A percentile compares a stretch with the other conserved stretches of the same genome.
Conservation (phyloP, 2,329 filamentous ascomycete genomes). For the Exophiala dermatitidis region DNA sequence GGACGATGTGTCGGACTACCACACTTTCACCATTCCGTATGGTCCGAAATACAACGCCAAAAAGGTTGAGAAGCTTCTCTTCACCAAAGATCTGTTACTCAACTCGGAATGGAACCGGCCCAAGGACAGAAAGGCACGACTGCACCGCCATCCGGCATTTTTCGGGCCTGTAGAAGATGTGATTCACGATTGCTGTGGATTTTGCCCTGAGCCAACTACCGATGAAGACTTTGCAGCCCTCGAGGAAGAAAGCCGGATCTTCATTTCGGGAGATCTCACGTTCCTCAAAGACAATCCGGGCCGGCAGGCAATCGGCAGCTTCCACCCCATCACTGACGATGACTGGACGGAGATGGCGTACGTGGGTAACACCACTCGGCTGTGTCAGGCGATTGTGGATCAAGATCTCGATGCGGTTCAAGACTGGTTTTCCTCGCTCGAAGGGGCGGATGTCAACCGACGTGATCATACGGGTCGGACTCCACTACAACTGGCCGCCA, state of each 20-base stretch:
- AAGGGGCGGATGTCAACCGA: conserved; percentile 62
- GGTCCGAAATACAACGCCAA: conserved; percentile 34
- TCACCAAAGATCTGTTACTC: conserved; percentile 70
- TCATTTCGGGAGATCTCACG: conserved; percentile 63
- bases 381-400: conserved; percentile 77
- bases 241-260: conserved; percentile 65
- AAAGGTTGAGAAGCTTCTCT: conserved; percentile 72
- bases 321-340: conserved; percentile 72
- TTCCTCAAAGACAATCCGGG: conserved; percentile 79
- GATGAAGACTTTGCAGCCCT: conserved; percentile 64
- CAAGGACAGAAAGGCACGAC: conserved; percentile 64
- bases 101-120: conserved; percentile 72
- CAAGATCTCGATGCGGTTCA: conserved; percentile 62
- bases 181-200: conserved; percentile 73
- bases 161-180: conserved; percentile 70
- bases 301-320: conserved; percentile 63
- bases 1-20: conserved; percentile 70
- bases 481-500: conserved; percentile 68
- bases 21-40: conserved; percentile 54
- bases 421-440: conserved; percentile 58
- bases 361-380: conserved; percentile 65
- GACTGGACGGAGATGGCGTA: conserved; percentile 93
- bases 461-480: conserved; percentile 73
- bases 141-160: conserved; percentile 80
- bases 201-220: conserved; percentile 62